phyloP scores from a whole-genome alignment of 257 asterid genomes.

The Jasminum sambac region DNA sequence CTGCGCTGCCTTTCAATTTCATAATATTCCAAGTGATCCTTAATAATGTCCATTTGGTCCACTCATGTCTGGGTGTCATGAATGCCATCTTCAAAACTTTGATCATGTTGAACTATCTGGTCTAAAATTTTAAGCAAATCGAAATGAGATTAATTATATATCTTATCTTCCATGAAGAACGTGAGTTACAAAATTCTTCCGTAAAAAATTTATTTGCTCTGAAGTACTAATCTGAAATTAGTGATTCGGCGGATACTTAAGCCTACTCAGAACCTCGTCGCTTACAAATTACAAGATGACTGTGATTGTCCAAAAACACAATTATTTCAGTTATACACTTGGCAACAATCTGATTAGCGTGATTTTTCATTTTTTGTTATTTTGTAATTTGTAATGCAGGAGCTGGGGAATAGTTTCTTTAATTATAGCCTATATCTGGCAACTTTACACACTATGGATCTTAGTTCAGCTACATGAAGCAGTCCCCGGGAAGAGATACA shows the following conservation, averaged over 20 bases:
- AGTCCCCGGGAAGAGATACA: conserved; percentile 96
- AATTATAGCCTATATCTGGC: conserved; percentile 88
- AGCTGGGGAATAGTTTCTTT: conserved; percentile 94
- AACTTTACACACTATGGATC: conserved; percentile 90
- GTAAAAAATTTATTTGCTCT: background rate
- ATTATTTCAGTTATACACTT: background rate
- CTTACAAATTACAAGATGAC: background rate
- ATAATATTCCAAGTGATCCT: background rate
- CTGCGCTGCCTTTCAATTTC: background rate
- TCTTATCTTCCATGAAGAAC: background rate
- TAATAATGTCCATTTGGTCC: background rate
- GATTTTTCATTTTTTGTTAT: background rate
- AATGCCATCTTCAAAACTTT: background rate
- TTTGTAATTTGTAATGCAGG: conserved; percentile 40
- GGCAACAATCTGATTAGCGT: background rate
- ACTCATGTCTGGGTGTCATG: background rate
- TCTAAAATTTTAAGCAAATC: background rate
- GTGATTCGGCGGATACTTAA: background rate
- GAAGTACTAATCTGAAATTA: background rate
- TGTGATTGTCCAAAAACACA: background rate
- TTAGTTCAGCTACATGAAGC: conserved; percentile 99
- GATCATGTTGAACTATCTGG: background rate
- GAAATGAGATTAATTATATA: background rate
- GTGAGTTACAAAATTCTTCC: background rate
- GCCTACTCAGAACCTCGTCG: background rate